These are phyloP conservation scores for Heterobasidion parviporum DNA, from an alignment of 1,284 basidiomycete genomes.

Conservation along the genomic window DNA sequence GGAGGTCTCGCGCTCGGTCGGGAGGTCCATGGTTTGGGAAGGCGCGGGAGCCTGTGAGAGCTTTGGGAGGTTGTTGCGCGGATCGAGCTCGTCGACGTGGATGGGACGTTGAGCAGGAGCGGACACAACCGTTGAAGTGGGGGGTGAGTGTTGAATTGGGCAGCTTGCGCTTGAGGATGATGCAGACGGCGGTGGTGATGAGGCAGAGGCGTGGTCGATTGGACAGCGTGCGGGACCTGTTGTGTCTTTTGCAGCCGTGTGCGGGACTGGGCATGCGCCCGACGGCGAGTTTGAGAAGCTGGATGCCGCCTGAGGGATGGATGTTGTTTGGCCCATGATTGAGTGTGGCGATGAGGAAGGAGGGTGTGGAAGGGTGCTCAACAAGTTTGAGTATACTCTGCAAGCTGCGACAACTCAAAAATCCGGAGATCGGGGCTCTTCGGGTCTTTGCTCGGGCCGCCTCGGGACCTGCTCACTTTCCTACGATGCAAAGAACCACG, in stretches of 20 bases:
- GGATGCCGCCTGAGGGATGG: neutral
- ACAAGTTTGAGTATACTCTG: no score
- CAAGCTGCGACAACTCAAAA: no score
- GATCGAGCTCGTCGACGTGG: conserved; percentile 43
- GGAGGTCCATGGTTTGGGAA: conserved; percentile 54
- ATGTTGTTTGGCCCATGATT: neutral
- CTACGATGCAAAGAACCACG: no score
- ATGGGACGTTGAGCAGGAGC: conserved; percentile 32
- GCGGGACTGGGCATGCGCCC: conserved; percentile 33
- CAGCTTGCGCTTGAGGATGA: conserved; percentile 27
- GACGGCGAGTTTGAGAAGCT: conserved; percentile 15
- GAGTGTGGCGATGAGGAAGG: neutral
- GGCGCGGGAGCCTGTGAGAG: conserved; percentile 65
- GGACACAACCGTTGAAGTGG: conserved; percentile 3
- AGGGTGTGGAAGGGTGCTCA: neutral
- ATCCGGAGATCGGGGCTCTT: no score
- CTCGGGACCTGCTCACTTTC: no score
- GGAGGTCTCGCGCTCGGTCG: conserved; percentile 71
- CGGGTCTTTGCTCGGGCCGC: no score
- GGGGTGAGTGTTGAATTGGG: conserved; percentile 32
- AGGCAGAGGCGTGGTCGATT: conserved; percentile 28
- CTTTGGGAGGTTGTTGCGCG: conserved; percentile 85
- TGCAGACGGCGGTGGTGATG: neutral
- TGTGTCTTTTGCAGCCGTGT: conserved; percentile 13
- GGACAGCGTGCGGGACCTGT: conserved; percentile 32